These are phyloP conservation scores for Orbilia javanica DNA, from an alignment of 2,329 filamentous ascomycete species.

Conservation along the genomic window DNA sequence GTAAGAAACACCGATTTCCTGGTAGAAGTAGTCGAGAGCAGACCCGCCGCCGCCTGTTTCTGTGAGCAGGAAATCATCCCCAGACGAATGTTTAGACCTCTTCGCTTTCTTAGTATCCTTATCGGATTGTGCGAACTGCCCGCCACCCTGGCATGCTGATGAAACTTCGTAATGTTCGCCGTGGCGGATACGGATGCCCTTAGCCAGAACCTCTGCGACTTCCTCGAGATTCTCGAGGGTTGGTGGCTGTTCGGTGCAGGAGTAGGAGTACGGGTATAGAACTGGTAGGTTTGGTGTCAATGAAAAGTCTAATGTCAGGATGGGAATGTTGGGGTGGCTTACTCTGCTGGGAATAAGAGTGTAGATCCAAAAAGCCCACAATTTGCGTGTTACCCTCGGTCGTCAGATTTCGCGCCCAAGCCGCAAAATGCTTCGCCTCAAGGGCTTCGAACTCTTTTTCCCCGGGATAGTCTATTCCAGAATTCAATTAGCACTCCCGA, in stretches of 20 bases:
- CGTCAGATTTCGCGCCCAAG: conserved; percentile 86
- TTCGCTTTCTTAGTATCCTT: conserved; percentile 62
- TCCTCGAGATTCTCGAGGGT: conserved; percentile 93
- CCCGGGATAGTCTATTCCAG: conserved; percentile 75
- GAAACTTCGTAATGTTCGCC: conserved; percentile 81
- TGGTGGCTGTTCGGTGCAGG: conserved; percentile 81
- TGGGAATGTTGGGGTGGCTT: conserved; percentile 19
- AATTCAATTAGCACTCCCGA: neutral
- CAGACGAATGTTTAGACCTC: conserved; percentile 62
- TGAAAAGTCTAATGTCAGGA: neutral
- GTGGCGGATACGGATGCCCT: conserved; percentile 79
- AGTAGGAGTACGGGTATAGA: conserved; percentile 90
- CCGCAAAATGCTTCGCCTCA: conserved; percentile 79
- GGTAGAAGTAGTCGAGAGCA: conserved; percentile 95
- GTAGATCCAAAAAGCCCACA: conserved; percentile 87
- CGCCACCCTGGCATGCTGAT: conserved; percentile 87
- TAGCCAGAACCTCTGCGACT: conserved; percentile 85
- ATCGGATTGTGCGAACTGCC: conserved; percentile 62
- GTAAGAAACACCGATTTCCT: conserved; percentile 83
- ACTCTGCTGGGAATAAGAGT: conserved; percentile 90
- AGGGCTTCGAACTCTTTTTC: conserved; percentile 83
- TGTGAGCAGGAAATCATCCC: conserved; percentile 69
- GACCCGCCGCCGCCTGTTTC: conserved; percentile 82
- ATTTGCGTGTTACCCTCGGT: conserved; percentile 78
- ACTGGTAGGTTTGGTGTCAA: conserved; percentile 67